These are phyloP conservation scores for Phytophthora pinifolia DNA, from an alignment of 352 stramenopile species.

Conservation along the genomic window DNA sequence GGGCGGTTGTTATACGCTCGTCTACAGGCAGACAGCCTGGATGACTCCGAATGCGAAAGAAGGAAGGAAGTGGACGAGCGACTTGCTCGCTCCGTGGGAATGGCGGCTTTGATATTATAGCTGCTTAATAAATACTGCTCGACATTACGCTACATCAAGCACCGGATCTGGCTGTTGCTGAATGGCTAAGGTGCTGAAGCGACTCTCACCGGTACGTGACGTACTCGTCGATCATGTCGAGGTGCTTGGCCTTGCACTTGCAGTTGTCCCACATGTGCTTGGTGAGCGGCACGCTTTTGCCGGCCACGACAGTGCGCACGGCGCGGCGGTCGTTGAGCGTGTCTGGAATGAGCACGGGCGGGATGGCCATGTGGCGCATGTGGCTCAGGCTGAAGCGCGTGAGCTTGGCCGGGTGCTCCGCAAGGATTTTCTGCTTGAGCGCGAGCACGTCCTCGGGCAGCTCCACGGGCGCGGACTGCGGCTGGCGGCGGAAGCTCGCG, in stretches of 20 bases:
- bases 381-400: constrained; percentile 53
- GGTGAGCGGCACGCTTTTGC: constrained; percentile 49
- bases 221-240: constrained; percentile 56
- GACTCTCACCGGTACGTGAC: constrained; percentile 38
- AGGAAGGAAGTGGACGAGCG: no score
- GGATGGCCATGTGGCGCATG: constrained; percentile 46
- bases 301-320: constrained; percentile 37
- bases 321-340: constrained; percentile 38
- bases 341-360: constrained; percentile 51
- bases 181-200: background rate
- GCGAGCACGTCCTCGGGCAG: constrained; percentile 39
- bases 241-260: constrained; percentile 39
- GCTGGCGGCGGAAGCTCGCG: constrained; percentile 26
- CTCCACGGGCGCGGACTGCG: constrained; percentile 16
- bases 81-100: no score
- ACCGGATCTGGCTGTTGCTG: no score
- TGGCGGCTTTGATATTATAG: constrained; percentile 8
- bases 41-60: background rate
- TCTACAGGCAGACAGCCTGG: background rate
- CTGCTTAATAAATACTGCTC: constrained; percentile 27
- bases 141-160: background rate
- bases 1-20: no score
- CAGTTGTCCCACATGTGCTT: constrained; percentile 47
- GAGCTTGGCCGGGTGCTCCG: constrained; percentile 44
- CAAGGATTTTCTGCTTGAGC: constrained; percentile 55